Evolutionary conservation across 306 rosid genomes (phyloP).

Genomic region (Heteromeles arbutifolia): DNA sequence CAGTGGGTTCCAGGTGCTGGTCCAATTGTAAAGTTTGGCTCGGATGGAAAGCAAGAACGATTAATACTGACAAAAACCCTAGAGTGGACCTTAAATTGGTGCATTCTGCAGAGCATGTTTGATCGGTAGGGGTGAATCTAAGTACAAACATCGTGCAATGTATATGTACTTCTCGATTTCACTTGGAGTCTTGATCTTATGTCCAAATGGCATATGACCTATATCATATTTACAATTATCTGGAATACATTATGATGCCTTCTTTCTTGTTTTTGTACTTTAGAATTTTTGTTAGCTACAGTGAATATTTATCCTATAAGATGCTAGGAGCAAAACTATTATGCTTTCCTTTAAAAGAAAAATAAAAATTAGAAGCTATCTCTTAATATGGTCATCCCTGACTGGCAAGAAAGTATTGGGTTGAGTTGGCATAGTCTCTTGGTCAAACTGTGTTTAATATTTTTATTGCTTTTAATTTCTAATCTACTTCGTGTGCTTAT

Average conservation of each 20-base stretch:
- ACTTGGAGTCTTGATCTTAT: not conserved
- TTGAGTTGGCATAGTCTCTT: not conserved
- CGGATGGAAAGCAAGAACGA: conserved; percentile 42
- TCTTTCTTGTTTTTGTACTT: not conserved
- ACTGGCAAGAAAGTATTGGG: not conserved
- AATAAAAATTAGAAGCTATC: not conserved
- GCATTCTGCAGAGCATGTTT: conserved; percentile 95
- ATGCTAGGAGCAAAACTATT: not conserved
- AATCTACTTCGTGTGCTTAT: not conserved
- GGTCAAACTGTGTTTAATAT: not conserved
- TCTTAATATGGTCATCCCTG: not conserved
- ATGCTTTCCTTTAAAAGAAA: not conserved
- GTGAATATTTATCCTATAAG: not conserved
- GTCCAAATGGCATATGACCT: not conserved
- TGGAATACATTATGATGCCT: not conserved
- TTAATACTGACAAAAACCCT: conserved; percentile 78
- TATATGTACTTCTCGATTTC: not conserved
- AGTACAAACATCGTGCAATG: not conserved
- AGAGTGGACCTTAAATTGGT: conserved; percentile 97
- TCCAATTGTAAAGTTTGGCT: conserved; percentile 51
- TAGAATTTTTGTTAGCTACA: not conserved
- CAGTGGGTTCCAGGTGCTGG: conserved; percentile 88
- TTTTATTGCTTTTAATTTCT: not conserved
- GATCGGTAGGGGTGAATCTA: conserved; percentile 59
- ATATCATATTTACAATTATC: not conserved